Percentiles rank a stretch among this genome's conserved stretches.
Conservation (phyloP, 2,329 filamentous ascomycete species). For the Botrytis deweyae region DNA sequence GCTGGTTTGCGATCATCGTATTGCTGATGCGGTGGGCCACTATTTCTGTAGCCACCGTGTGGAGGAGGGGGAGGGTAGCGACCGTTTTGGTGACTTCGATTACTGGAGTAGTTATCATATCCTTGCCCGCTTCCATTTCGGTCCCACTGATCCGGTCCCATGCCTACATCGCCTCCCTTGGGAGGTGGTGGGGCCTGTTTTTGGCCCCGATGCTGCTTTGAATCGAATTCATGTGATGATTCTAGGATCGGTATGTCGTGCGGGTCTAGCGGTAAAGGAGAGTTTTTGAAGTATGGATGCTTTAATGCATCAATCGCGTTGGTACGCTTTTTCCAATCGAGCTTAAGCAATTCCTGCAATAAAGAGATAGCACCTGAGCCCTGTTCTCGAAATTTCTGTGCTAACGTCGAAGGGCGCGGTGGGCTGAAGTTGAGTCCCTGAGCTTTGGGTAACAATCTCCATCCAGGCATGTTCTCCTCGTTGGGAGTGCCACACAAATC, state of each 20-base stretch:
- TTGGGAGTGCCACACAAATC: slow-evolving; percentile 87
- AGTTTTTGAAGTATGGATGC: slow-evolving; percentile 84
- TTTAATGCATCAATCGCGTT: slow-evolving; percentile 93
- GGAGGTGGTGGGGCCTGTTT: slow-evolving; percentile 83
- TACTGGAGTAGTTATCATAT: slow-evolving; percentile 32
- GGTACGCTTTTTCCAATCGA: slow-evolving; percentile 85
- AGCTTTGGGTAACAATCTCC: slow-evolving; percentile 77
- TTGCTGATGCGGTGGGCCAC: slow-evolving; percentile 30
- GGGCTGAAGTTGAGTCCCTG: slow-evolving; percentile 66
- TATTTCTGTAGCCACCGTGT: slow-evolving; percentile 34
- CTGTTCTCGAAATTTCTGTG: slow-evolving; percentile 71
- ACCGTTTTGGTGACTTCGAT: slow-evolving; percentile 25
- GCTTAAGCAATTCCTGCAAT: slow-evolving; percentile 75
- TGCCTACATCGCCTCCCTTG: slow-evolving; percentile 84
- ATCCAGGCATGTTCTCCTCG: slow-evolving; percentile 90
- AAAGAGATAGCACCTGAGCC: slow-evolving; percentile 74
- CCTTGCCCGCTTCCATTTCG: slow-evolving; percentile 33
- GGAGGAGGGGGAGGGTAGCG: slow-evolving; percentile 29
- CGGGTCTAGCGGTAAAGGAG: slow-evolving; percentile 75
- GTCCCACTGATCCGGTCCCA: slow-evolving; percentile 51
- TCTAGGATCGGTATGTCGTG: slow-evolving; percentile 89
- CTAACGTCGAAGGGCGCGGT: slow-evolving; percentile 62
- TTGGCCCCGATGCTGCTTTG: slow-evolving; percentile 84
- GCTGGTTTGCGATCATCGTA: slow-evolving; percentile 39
- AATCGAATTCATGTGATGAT: slow-evolving; percentile 94